A percentile compares a stretch with the other conserved stretches of the same genome.
These are phyloP conservation scores for Quercus lobata DNA, from an alignment of 331 rosid species.

Conservation along the genomic window DNA sequence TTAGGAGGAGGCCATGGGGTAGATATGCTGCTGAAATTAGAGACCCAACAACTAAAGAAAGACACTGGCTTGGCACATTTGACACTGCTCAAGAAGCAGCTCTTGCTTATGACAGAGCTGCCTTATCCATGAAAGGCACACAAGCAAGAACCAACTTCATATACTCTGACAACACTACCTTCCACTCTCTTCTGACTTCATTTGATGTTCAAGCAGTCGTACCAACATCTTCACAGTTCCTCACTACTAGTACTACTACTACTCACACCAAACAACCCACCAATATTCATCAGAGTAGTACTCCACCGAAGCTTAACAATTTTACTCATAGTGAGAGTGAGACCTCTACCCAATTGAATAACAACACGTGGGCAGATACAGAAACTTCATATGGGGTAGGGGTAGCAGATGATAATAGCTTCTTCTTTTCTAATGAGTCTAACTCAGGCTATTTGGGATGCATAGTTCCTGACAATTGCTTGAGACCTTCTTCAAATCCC, in stretches of 20 bases:
- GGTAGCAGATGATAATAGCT: conserved; percentile 28
- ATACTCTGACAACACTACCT: conserved; percentile 65
- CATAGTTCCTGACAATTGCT: conserved; percentile 92
- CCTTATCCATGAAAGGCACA: conserved; percentile 93
- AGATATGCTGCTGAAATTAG: conserved; percentile 97
- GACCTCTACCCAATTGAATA: conserved; percentile 9
- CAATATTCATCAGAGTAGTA: conserved; percentile 25
- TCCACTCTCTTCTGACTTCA: conserved; percentile 62
- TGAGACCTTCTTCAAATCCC: conserved; percentile 52
- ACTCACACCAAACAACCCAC: conserved; percentile 29
- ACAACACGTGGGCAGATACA: conserved; percentile 22
- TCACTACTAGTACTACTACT: conserved; percentile 1
- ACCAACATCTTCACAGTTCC: conserved; percentile 34
- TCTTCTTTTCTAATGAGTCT: conserved; percentile 54
- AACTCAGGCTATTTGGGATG: conserved; percentile 93
- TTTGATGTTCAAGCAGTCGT: conserved; percentile 45
- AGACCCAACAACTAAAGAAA: conserved; percentile 95
- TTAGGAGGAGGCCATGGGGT: conserved; percentile 95
- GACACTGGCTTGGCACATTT: conserved; percentile 98
- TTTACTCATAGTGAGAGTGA: background rate
- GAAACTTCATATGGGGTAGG: conserved; percentile 27
- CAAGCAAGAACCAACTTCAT: conserved; percentile 96
- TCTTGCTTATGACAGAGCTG: conserved; percentile 98
- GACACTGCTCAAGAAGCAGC: conserved; percentile 99
- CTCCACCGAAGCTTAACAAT: conserved; percentile 18